Percentiles rank a stretch among this genome's conserved stretches.
These are phyloP conservation scores for Herpetospermum pedunculosum DNA, from an alignment of 306 rosid species.

Conservation along the genomic window DNA sequence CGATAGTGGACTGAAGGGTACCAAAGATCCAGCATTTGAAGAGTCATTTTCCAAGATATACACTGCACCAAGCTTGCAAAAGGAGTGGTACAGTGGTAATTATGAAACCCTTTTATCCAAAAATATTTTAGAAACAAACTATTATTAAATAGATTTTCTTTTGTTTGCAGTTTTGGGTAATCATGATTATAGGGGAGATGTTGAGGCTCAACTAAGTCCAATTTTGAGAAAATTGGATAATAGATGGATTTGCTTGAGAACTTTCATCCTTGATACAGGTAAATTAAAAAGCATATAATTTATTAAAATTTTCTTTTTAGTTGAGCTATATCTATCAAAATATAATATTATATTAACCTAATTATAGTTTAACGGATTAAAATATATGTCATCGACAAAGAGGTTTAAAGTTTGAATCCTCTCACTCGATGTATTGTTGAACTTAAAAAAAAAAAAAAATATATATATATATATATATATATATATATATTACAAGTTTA, in stretches of 20 bases:
- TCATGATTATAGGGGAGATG: conserved; percentile 87
- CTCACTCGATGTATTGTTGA: no score
- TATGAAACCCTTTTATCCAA: background rate
- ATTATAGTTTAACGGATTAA: no score
- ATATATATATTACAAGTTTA: no score
- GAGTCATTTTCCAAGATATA: conserved; percentile 53
- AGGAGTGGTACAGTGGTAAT: conserved; percentile 50
- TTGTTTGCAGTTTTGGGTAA: conserved; percentile 69
- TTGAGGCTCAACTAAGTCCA: conserved; percentile 58
- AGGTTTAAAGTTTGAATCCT: no score
- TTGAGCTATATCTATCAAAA: no score
- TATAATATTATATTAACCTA: background rate
- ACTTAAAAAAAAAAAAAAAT: no score
- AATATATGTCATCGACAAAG: no score
- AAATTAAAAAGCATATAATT: background rate
- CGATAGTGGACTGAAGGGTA: conserved; percentile 28
- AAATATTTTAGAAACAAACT: background rate
- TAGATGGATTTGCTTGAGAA: conserved; percentile 66
- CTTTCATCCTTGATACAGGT: conserved; percentile 49
- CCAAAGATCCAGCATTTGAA: conserved; percentile 33
- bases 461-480: no score
- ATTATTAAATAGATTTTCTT: background rate
- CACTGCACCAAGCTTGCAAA: conserved; percentile 51
- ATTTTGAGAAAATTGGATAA: conserved; percentile 27
- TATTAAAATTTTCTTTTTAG: background rate